Evolutionary conservation across 208 protist species (phyloP).

Genomic region (Blechomonas ayalai): DNA sequence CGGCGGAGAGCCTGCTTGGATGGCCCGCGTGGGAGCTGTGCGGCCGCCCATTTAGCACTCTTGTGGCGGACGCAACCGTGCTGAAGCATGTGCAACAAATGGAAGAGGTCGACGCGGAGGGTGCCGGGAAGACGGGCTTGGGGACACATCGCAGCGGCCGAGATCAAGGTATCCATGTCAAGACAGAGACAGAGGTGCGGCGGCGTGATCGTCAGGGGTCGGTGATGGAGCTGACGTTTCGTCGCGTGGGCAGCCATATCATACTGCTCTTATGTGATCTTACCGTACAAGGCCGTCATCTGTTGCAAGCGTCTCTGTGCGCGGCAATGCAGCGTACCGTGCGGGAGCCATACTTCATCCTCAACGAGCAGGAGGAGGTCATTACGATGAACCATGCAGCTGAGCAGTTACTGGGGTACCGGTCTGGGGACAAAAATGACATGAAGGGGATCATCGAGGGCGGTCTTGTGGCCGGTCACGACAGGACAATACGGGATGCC

Average conservation of each 20-base stretch:
- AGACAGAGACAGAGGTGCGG: too few species aligned
- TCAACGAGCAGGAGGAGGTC: conserved; percentile 12
- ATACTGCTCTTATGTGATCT: not conserved
- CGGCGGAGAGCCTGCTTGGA: conserved; percentile 2
- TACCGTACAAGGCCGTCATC: too few species aligned
- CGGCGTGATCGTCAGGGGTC: too few species aligned
- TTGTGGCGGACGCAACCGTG: conserved; percentile 1
- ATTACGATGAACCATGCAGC: conserved; percentile 17
- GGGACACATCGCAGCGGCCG: too few species aligned
- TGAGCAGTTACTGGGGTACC: conserved; percentile 14
- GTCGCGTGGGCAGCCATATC: not conserved
- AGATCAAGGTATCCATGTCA: too few species aligned
- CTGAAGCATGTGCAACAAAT: conserved; percentile 1
- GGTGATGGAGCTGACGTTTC: too few species aligned
- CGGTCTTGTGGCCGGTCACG: too few species aligned
- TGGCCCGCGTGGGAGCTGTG: not conserved
- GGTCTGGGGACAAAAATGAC: conserved; percentile 2
- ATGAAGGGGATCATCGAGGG: conserved; percentile 6
- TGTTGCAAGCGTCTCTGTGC: too few species aligned
- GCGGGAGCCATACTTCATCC: conserved; percentile 4
- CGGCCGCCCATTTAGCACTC: not conserved
- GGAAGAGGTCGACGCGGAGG: not conserved
- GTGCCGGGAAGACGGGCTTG: not conserved
- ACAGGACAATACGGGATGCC: too few species aligned
- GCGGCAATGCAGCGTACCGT: not conserved